Conservation (phyloP, 2,329 filamentous ascomycete genomes). For the Fusarium xylarioides region DNA sequence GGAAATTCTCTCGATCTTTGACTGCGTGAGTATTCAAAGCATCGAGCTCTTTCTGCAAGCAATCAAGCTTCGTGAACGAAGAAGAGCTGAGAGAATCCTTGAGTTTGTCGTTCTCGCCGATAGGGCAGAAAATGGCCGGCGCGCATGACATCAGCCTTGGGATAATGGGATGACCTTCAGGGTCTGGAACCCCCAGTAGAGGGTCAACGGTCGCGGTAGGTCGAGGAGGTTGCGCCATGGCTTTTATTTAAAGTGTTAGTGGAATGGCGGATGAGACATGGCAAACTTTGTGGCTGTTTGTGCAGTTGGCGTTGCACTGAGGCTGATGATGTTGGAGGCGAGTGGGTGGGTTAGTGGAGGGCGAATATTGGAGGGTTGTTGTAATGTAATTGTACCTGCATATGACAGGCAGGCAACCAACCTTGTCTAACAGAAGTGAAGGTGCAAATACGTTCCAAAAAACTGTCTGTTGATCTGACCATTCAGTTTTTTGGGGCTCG, state of each 20-base stretch:
- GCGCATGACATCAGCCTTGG: slow-evolving; percentile 3
- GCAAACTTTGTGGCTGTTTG: slow-evolving; percentile 1
- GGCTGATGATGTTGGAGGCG: slow-evolving; percentile 3
- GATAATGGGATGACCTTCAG: slow-evolving; percentile 21
- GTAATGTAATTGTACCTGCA: slow-evolving; percentile 18
- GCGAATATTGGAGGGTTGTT: neutral
- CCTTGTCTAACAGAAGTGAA: neutral
- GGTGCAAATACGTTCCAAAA: neutral
- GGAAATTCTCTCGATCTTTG: slow-evolving; percentile 45
- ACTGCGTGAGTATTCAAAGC: slow-evolving; percentile 39
- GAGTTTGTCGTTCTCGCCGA: slow-evolving; percentile 25
- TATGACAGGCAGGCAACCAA: neutral
- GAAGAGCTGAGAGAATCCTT: neutral
- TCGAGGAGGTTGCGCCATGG: slow-evolving; percentile 23
- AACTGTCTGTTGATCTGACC: neutral
- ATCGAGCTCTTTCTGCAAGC: slow-evolving; percentile 34
- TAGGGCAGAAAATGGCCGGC: slow-evolving; percentile 46
- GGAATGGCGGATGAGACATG: neutral
- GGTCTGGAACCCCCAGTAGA: slow-evolving; percentile 11
- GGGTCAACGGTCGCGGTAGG: neutral
- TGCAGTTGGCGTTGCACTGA: slow-evolving; percentile 7
- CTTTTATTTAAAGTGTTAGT: neutral
- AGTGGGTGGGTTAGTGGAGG: neutral
- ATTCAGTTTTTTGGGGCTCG: neutral
- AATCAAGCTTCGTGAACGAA: slow-evolving; percentile 20